A percentile compares a stretch with the other conserved stretches of the same genome.
Conservation (phyloP, 1,284 basidiomycete genomes). For the Rhodotorula glutinis region DNA sequence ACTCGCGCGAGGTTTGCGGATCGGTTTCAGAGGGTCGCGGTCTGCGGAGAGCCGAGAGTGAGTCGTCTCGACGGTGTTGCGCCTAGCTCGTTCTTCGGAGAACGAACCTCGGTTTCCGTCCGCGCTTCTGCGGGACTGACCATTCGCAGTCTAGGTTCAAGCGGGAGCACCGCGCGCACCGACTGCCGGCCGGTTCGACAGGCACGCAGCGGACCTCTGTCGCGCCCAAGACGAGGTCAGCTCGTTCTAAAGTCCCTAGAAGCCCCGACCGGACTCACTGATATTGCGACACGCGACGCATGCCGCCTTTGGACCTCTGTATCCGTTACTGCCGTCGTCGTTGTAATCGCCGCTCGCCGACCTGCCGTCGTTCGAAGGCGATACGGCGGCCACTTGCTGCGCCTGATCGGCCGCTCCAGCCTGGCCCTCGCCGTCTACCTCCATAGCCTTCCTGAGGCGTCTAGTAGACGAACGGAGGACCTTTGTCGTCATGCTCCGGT, state of each 20-base stretch:
- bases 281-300: conserved; percentile 1
- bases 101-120: conserved; percentile 18
- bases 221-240: too few species aligned
- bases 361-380: too few species aligned
- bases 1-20: not conserved
- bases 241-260: not conserved
- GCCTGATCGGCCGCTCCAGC: not conserved
- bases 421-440: not conserved
- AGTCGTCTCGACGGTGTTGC: not conserved
- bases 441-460: not conserved
- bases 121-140: conserved; percentile 21
- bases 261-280: not conserved
- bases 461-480: not conserved
- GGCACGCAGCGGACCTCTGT: conserved; percentile 12
- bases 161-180: conserved; percentile 12
- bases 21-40: not conserved
- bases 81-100: not conserved
- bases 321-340: not conserved
- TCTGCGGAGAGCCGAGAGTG: not conserved
- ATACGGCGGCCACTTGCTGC: too few species aligned
- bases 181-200: not conserved
- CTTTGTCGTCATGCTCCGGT: not conserved
- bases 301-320: not conserved
- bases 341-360: not conserved
- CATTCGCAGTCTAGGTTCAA: conserved; percentile 18